These are phyloP conservation scores for Shiraia sp. DNA, from an alignment of 2,329 filamentous ascomycete species.

Conservation along the genomic window DNA sequence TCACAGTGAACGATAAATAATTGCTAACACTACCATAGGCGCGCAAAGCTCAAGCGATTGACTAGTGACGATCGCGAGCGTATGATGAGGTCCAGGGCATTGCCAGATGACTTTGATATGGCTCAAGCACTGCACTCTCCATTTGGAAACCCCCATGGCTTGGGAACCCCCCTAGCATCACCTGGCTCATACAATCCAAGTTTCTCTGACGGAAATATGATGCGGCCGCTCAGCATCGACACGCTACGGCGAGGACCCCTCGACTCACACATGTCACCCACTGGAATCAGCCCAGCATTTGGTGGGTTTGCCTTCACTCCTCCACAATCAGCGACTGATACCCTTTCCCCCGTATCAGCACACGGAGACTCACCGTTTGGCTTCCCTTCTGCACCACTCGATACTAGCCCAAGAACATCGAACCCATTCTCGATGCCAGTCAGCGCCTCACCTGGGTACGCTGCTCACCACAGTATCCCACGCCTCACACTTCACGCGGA, in stretches of 20 bases:
- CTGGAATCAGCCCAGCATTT: slow-evolving; percentile 69
- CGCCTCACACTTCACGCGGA: slow-evolving; percentile 50
- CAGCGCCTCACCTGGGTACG: slow-evolving; percentile 37
- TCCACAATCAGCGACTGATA: slow-evolving; percentile 54
- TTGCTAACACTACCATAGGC: slow-evolving; percentile 46
- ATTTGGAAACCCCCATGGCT: slow-evolving; percentile 50
- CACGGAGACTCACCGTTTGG: slow-evolving; percentile 48
- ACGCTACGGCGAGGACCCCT: slow-evolving; percentile 65
- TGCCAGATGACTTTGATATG: slow-evolving; percentile 65
- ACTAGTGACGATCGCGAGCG: slow-evolving; percentile 65
- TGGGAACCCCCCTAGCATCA: slow-evolving; percentile 55
- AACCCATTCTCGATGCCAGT: slow-evolving; percentile 46
- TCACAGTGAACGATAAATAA: background rate
- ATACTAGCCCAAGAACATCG: slow-evolving; percentile 42
- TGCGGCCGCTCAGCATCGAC: slow-evolving; percentile 71
- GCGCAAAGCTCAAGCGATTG: slow-evolving; percentile 65
- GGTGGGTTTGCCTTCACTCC: slow-evolving; percentile 68
- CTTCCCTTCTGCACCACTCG: slow-evolving; percentile 41
- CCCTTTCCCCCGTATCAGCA: slow-evolving; percentile 50
- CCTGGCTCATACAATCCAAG: slow-evolving; percentile 47
- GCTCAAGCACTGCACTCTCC: slow-evolving; percentile 61
- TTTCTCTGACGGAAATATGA: slow-evolving; percentile 61
- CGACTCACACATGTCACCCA: slow-evolving; percentile 69
- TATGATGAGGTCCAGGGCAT: slow-evolving; percentile 62
- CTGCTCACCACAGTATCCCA: slow-evolving; percentile 46